Base-by-base conservation (phyloP, 352 stramenopile genomes). In the Phytopythium sindhum region DNA sequence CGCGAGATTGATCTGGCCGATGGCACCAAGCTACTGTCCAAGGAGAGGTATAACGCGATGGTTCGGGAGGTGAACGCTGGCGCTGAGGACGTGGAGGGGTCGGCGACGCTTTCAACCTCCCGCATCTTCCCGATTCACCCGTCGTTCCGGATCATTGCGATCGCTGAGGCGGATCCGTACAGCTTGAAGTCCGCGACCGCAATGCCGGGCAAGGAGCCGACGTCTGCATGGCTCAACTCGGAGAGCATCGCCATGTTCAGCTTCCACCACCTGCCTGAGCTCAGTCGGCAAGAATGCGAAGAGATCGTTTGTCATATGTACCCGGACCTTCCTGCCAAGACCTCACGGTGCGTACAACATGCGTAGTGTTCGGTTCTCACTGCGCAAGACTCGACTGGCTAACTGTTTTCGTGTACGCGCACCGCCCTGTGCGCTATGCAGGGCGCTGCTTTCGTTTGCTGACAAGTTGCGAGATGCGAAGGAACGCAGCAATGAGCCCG, bases 1-100 rank as follows among this genome's bases (percentile, higher is more conserved):
- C 83, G 91, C n/a, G 86, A 96, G 50, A 81, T 95, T 48, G 76
- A 96, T 45, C 70, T 98, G 23, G 90, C 90, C 0, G 91, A 98
- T 70, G 93, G 94, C 2, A 89, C 81, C 4, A 92, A 93, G 37
- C 74, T 98, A 33, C 62, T 93, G 12, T 73, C 72, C 14, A 67
- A 81, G 44, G 23, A 72, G 28, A 89, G 88, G 61, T 91, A 86
- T 53, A 72, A 89, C 55, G 72, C 69, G 48, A 79, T 91, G 6
- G 31, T 82, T 7, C 28, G 37, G 6, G 65, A 72, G 24, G 59
- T 68, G 12, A 42, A 68, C 9, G 28, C 52, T 37, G 57, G 50
- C 19, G 57, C 66, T 7, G 53, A 60, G 31, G 56, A 44, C 9
- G 63, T 58, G 51, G 66, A 68, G 15, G 56, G 68, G 12, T 67